Base-by-base conservation (phyloP, 2,329 filamentous ascomycete genomes). In the Pseudofabraea citricarpa region DNA sequence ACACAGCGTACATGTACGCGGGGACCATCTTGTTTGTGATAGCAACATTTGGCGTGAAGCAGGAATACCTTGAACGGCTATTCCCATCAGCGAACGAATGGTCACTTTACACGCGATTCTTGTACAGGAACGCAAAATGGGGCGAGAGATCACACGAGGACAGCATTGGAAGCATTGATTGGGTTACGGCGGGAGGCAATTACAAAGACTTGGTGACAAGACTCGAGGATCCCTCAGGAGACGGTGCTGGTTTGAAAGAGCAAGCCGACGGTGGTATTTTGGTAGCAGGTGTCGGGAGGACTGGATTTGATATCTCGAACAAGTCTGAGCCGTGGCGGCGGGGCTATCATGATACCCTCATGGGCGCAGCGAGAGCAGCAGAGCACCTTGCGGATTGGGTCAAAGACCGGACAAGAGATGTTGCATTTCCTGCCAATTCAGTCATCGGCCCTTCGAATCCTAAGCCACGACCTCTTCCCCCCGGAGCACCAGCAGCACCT, bases 71-170 rank as follows among this genome's bases (percentile, higher is more conserved):
- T 35, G 90, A 96, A 66, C 75, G 83, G 37, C 71, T 77, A 41
- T 87, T 83, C 60, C 90, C 90, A 0, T 90, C 88, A 1, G 90
- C 91, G 1, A 75, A 78, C 20, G 90, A 95, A 61, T 96, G 90
- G 89, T 70, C 70, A 0, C 85, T 81, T 63, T 66, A 79, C 51
- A 87, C 85, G 36, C 74, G 89, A 19, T 78, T 85, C 65, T 71
- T 74, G 29, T 73, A 87, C 49, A 77, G 88, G 31, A 75, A 77
- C 40, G 85, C 48, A 15, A 53, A 41, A 45, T 54, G 47, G 31
- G 40, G 33, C 40, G 27, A 51, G 48, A 37, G 51, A 56, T 33
- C 46, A 7, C 53, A 54, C 1, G 52, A 49, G 10, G 43, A 42
- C 4, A 37, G 35, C 2, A 40, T 42, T 5, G 40, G 27, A 5